Evolutionary conservation across 768 basidiomycete species (phyloP).

Genomic region (Mycena belliarum): DNA sequence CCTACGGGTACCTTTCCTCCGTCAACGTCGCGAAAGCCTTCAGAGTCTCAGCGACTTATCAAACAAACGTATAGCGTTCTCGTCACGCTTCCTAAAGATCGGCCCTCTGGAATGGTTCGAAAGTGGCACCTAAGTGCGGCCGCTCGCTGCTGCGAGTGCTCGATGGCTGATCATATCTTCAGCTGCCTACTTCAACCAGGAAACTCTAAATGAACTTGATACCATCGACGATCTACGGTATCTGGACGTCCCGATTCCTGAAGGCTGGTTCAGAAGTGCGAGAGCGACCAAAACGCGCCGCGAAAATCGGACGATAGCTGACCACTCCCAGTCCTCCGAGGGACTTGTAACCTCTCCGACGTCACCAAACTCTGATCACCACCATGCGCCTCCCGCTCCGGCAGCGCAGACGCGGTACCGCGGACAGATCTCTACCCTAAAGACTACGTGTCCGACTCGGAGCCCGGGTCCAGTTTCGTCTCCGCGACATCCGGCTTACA

Average conservation of each 20-base stretch:
- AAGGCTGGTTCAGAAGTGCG: slow-evolving; percentile 79
- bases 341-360: slow-evolving; percentile 18
- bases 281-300: slow-evolving; percentile 64
- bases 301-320: slow-evolving; percentile 39
- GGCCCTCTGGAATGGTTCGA: slow-evolving; percentile 51
- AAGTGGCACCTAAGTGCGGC: slow-evolving; percentile 84
- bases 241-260: slow-evolving; percentile 67
- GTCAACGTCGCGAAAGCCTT: slow-evolving; percentile 37
- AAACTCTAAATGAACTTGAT: slow-evolving; percentile 66
- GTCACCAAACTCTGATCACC: slow-evolving; percentile 10
- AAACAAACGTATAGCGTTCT: slow-evolving; percentile 87
- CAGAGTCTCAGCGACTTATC: slow-evolving; percentile 65
- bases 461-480: slow-evolving; percentile 14
- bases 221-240: slow-evolving; percentile 72
- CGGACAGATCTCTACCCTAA: slow-evolving; percentile 17
- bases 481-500: slow-evolving; percentile 16
- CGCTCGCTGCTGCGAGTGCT: slow-evolving; percentile 13
- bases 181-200: slow-evolving; percentile 88
- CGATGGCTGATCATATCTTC: slow-evolving; percentile 31
- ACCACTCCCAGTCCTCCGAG: slow-evolving; percentile 10
- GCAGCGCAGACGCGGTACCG: slow-evolving; percentile 24
- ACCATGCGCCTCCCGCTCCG: slow-evolving; percentile 13
- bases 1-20: slow-evolving; percentile 29
- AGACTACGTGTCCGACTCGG: slow-evolving; percentile 2
- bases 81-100: slow-evolving; percentile 61